A percentile compares a stretch with the other conserved stretches of the same genome.
Evolutionary conservation across 202 grass and related monocot genomes (phyloP).

Genomic region (Thinopyrum obtusiflorum): DNA sequence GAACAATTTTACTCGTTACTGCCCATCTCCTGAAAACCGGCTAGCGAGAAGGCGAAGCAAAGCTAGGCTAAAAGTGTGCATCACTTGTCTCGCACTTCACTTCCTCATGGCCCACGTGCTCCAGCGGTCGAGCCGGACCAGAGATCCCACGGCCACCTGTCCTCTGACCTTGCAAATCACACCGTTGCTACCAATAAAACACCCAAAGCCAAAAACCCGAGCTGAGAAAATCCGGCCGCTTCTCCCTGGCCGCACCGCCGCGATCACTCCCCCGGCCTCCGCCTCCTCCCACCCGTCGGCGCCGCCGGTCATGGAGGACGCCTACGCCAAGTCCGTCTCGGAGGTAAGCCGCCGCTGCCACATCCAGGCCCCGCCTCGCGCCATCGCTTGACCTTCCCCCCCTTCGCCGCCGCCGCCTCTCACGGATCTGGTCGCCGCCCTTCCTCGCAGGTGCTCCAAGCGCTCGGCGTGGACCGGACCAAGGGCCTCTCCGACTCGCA

Average conservation of each 20-base stretch:
- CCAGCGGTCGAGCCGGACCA: background rate
- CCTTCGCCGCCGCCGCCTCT: conserved; percentile 4
- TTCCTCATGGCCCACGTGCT: background rate
- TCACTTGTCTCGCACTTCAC: conserved; percentile 33
- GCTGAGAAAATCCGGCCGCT: background rate
- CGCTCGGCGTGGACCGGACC: conserved; percentile 77
- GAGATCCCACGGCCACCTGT: conserved; percentile 3
- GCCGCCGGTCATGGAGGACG: conserved; percentile 64
- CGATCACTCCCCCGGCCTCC: background rate
- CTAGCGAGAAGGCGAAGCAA: background rate
- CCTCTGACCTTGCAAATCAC: background rate
- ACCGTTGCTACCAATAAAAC: background rate
- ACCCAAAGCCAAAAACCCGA: background rate
- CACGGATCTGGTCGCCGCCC: conserved; percentile 45
- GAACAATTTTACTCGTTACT: too few relatives aligned
- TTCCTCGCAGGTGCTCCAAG: conserved; percentile 68
- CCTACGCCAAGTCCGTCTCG: conserved; percentile 78
- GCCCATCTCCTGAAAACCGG: background rate
- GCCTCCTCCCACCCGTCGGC: background rate
- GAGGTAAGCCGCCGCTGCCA: conserved; percentile 51
- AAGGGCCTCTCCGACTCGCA: conserved; percentile 90
- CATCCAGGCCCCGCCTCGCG: background rate
- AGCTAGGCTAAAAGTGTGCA: background rate
- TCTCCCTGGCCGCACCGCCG: background rate
- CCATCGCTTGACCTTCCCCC: background rate